Percentiles rank a stretch among this genome's conserved stretches.
Evolutionary conservation across 164 flowering plant species (phyloP).

Genomic region (Macadamia integrifolia): DNA sequence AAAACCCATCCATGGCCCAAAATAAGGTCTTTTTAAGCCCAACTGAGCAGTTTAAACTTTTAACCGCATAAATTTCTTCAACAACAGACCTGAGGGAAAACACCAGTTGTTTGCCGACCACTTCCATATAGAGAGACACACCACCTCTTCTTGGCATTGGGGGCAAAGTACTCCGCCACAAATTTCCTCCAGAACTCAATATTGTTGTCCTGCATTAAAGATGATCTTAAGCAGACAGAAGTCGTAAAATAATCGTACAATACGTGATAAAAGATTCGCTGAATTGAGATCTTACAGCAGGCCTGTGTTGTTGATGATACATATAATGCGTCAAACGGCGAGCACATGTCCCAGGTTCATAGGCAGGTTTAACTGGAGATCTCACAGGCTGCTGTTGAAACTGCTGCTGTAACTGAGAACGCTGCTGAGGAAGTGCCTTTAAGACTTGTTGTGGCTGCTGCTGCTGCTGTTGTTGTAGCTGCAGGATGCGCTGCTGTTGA

Average conservation of each 20-base stretch:
- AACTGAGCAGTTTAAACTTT: no score
- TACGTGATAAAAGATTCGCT: neutral
- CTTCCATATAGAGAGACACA: slow-evolving; percentile 97
- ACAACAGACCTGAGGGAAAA: slow-evolving; percentile 86
- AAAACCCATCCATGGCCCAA: no score
- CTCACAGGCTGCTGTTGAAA: slow-evolving; percentile 64
- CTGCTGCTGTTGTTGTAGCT: slow-evolving; percentile 50
- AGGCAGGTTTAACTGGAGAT: slow-evolving; percentile 54
- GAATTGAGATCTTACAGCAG: slow-evolving; percentile 50
- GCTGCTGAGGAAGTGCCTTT: slow-evolving; percentile 68
- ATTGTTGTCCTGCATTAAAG: slow-evolving; percentile 68
- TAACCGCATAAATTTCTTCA: neutral
- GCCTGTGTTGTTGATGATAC: slow-evolving; percentile 91
- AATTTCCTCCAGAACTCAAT: slow-evolving; percentile 98
- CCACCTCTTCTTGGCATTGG: slow-evolving; percentile 98
- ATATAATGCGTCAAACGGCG: slow-evolving; percentile 81
- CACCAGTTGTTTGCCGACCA: slow-evolving; percentile 95
- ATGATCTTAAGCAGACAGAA: slow-evolving; percentile 7
- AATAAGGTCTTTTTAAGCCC: no score
- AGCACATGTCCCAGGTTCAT: slow-evolving; percentile 94
- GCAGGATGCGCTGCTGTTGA: slow-evolving; percentile 63
- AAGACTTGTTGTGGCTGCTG: slow-evolving; percentile 60
- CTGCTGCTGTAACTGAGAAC: slow-evolving; percentile 56
- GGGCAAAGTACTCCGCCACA: slow-evolving; percentile 90
- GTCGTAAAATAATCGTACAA: neutral